Evolutionary conservation across 768 basidiomycete genomes (phyloP).

Genomic region (Termitomyces sp.): DNA sequence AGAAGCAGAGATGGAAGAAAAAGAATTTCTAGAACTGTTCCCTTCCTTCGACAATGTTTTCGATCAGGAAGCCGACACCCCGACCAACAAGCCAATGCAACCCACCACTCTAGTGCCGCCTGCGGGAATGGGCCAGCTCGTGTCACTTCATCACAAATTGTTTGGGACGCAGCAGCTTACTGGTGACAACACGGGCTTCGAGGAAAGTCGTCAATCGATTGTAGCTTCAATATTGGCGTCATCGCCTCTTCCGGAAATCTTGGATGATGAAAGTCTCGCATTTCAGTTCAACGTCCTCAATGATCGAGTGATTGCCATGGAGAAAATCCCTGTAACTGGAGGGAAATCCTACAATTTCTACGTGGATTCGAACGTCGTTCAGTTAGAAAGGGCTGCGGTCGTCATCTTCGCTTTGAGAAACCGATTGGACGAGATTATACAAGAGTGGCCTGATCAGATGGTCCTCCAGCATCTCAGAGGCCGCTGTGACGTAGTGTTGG

Average conservation of each 20-base stretch:
- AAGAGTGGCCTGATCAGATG: slow-evolving; percentile 97
- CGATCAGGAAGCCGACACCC: slow-evolving; percentile 20
- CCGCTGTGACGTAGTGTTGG: slow-evolving; percentile 62
- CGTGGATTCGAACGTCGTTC: slow-evolving; percentile 63
- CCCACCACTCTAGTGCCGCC: slow-evolving; percentile 23
- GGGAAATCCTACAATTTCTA: slow-evolving; percentile 67
- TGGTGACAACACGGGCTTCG: slow-evolving; percentile 19
- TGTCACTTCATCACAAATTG: slow-evolving; percentile 43
- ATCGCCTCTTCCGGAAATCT: slow-evolving; percentile 26
- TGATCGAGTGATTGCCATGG: slow-evolving; percentile 27
- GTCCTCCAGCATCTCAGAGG: slow-evolving; percentile 80
- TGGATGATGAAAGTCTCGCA: slow-evolving; percentile 48
- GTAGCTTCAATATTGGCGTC: slow-evolving; percentile 28
- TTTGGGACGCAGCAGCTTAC: slow-evolving; percentile 16
- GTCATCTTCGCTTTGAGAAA: slow-evolving; percentile 44
- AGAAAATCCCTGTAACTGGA: slow-evolving; percentile 12
- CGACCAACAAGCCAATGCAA: slow-evolving; percentile 7
- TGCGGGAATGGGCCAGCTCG: slow-evolving; percentile 31
- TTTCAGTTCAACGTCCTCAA: slow-evolving; percentile 49
- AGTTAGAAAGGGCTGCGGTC: slow-evolving; percentile 55
- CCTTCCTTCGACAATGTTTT: slow-evolving; percentile 72
- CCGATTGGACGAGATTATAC: slow-evolving; percentile 51
- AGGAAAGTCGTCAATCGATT: slow-evolving; percentile 23
- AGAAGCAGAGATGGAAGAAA: slow-evolving; percentile 76
- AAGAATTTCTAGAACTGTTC: slow-evolving; percentile 80